phyloP scores from a whole-genome alignment of 164 flowering plant species.

The Sextonia rubra region DNA sequence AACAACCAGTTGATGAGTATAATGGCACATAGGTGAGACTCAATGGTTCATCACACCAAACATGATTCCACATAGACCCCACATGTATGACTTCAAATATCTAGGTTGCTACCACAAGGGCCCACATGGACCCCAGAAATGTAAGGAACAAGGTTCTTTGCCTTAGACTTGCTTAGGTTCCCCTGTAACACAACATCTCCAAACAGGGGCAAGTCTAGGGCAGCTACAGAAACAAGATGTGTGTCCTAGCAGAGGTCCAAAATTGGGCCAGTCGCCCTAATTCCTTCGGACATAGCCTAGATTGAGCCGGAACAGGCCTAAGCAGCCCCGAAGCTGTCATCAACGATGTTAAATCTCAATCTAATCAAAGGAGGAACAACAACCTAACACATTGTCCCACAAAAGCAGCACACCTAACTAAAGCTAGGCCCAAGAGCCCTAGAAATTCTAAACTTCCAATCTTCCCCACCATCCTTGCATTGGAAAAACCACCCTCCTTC shows the following conservation, averaged over 20 bases:
- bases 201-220: background rate
- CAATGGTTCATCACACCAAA: no score
- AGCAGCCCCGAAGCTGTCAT: background rate
- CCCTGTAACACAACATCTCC: background rate
- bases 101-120: background rate
- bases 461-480: conserved; percentile 4
- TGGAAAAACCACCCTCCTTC: conserved; percentile 10
- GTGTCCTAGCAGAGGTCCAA: background rate
- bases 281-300: conserved; percentile 15
- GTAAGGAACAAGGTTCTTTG: background rate
- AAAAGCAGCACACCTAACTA: conserved; percentile 4
- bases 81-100: no score
- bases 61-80: no score
- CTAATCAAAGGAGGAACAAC: background rate
- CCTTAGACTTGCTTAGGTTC: background rate
- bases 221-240: background rate
- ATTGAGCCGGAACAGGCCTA: conserved; percentile 10
- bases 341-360: background rate
- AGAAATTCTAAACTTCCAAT: conserved; percentile 9
- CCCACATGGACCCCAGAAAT: background rate
- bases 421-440: conserved; percentile 12
- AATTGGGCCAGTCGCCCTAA: background rate
- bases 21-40: no score
- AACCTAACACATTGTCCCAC: conserved; percentile 10
- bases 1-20: no score